Percentiles rank a stretch among this genome's conserved stretches.
Conservation (phyloP, 1,284 basidiomycete species). For the Cryptococcus maquisensis region DNA sequence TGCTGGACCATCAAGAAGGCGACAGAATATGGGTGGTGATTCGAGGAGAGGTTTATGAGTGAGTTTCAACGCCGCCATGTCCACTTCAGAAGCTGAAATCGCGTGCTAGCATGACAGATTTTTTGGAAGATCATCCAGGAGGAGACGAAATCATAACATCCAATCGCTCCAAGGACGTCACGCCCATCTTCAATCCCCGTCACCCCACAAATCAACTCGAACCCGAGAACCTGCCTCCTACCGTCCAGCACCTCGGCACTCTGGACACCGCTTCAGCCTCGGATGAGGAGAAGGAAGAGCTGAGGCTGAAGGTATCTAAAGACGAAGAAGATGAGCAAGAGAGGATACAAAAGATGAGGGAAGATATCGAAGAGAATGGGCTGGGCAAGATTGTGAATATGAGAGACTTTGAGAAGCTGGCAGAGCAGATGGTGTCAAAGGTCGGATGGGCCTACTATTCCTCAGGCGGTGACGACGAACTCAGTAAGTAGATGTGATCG, state of each 20-base stretch:
- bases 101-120: conserved; percentile 38
- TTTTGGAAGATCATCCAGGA: conserved; percentile 43
- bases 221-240: conserved; percentile 33
- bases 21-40: conserved; percentile 44
- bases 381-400: conserved; percentile 42
- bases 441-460: conserved; percentile 77
- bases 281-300: conserved; percentile 31
- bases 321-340: conserved; percentile 38
- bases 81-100: too few species aligned
- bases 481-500: conserved; percentile 54
- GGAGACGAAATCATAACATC: conserved; percentile 40
- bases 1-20: conserved; percentile 28
- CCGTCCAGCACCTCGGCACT: conserved; percentile 30
- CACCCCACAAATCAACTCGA: conserved; percentile 45
- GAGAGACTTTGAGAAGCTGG: conserved; percentile 42
- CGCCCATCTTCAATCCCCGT: conserved; percentile 41
- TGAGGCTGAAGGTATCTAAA: conserved; percentile 32
- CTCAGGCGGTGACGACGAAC: conserved; percentile 75
- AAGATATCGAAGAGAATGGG: conserved; percentile 39
- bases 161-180: conserved; percentile 42
- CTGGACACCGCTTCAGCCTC: conserved; percentile 22
- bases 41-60: conserved; percentile 45
- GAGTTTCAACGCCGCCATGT: conserved; percentile 10
- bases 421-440: conserved; percentile 62
- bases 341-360: conserved; percentile 24